phyloP scores from a whole-genome alignment of 2,329 filamentous ascomycete genomes.

The Grosmannia huntii region DNA sequence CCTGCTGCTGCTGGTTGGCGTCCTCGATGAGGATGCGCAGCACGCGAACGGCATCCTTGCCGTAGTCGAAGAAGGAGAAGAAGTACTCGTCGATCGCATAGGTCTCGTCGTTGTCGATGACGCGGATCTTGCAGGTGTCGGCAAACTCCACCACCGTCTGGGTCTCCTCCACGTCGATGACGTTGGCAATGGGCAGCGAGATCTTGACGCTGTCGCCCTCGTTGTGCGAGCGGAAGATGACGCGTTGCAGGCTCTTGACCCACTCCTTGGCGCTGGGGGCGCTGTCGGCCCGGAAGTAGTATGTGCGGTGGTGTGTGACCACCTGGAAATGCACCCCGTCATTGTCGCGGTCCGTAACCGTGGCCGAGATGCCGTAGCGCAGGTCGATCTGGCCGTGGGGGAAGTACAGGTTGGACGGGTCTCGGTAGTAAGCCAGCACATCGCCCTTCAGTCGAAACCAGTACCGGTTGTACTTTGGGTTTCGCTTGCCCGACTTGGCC shows the following conservation, averaged over 20 bases:
- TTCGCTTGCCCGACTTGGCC: constrained; percentile 76
- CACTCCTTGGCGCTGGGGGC: constrained; percentile 83
- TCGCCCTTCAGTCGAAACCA: constrained; percentile 92
- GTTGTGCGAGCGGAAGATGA: constrained; percentile 91
- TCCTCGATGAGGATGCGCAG: constrained; percentile 62
- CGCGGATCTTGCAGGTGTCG: constrained; percentile 84
- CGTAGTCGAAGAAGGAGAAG: constrained; percentile 86
- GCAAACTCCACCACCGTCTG: constrained; percentile 74
- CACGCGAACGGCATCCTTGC: constrained; percentile 69
- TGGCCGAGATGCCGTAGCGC: constrained; percentile 81
- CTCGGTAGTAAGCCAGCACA: constrained; percentile 78
- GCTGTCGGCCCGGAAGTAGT: constrained; percentile 83
- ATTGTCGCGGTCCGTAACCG: constrained; percentile 52
- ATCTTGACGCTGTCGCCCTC: constrained; percentile 97
- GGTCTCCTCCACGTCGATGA: constrained; percentile 86
- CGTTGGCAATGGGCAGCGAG: constrained; percentile 73
- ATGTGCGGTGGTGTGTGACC: constrained; percentile 69
- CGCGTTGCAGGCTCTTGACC: constrained; percentile 86
- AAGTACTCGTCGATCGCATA: constrained; percentile 98
- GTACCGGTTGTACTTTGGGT: constrained; percentile 76
- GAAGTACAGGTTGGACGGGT: constrained; percentile 79
- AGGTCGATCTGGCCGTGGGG: constrained; percentile 86
- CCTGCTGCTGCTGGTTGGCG: constrained; percentile 31
- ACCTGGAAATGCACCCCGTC: constrained; percentile 69
- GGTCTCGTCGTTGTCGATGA: constrained; percentile 87